These are phyloP conservation scores for Aspergillus quadrilineatus DNA, from an alignment of 2,329 filamentous ascomycete genomes.

Conservation along the genomic window DNA sequence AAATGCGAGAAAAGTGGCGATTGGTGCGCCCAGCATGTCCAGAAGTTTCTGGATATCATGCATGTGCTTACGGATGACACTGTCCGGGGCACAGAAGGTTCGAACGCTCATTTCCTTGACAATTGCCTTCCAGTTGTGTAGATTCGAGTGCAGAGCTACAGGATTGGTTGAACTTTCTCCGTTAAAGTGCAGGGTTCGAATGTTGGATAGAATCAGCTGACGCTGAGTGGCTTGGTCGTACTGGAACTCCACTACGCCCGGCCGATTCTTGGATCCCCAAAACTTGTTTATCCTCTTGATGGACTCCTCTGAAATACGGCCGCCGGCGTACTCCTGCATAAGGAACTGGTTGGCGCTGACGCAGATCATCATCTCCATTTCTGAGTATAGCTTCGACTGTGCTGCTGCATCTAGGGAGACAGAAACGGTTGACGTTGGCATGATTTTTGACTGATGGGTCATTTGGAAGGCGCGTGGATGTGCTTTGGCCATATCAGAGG, in stretches of 20 bases:
- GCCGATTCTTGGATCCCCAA: constrained; percentile 49
- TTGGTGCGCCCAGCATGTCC: constrained; percentile 49
- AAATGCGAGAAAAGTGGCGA: constrained; percentile 40
- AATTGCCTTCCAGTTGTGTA: constrained; percentile 51
- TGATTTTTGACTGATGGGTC: constrained; percentile 15
- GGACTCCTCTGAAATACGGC: constrained; percentile 41
- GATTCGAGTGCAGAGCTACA: constrained; percentile 45
- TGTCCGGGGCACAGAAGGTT: constrained; percentile 53
- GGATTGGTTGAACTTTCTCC: constrained; percentile 42
- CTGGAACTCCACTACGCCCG: constrained; percentile 52
- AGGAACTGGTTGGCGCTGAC: constrained; percentile 47
- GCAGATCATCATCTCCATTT: constrained; percentile 49
- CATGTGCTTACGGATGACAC: constrained; percentile 50
- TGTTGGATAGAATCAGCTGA: constrained; percentile 48
- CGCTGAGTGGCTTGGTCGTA: constrained; percentile 54
- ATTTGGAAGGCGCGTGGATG: constrained; percentile 15
- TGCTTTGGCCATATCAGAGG: constrained; percentile 28
- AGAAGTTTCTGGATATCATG: constrained; percentile 51
- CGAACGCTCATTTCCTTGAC: constrained; percentile 50
- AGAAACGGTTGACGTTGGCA: constrained; percentile 28
- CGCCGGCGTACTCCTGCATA: constrained; percentile 40
- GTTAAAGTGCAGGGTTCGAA: constrained; percentile 48
- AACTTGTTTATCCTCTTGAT: constrained; percentile 38
- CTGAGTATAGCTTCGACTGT: constrained; percentile 47
- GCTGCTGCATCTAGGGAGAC: constrained; percentile 42